A percentile compares a stretch with the other conserved stretches of the same genome.
These are phyloP conservation scores for Fusarium sp. DNA, from an alignment of 2,329 filamentous ascomycete genomes.

Conservation along the genomic window DNA sequence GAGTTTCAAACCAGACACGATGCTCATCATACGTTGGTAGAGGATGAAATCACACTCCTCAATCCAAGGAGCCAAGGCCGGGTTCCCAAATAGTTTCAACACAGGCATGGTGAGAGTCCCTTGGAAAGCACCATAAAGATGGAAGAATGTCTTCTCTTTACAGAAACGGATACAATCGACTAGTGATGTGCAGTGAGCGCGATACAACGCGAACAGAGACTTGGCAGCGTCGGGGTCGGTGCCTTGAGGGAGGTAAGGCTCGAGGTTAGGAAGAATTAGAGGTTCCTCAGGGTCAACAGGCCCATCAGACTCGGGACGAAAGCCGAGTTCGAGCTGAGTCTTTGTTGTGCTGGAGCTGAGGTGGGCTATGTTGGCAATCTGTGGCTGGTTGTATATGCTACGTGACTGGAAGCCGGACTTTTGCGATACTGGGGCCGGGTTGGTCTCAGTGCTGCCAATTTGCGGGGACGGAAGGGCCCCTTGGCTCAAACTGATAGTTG, in stretches of 20 bases:
- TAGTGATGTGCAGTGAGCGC: conserved; percentile 93
- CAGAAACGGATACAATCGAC: conserved; percentile 96
- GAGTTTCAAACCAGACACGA: conserved; percentile 86
- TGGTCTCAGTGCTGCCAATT: conserved; percentile 37
- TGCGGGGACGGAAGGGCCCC: conserved; percentile 45
- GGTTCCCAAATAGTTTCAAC: conserved; percentile 87
- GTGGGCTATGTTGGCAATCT: conserved; percentile 65
- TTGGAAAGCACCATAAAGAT: conserved; percentile 93
- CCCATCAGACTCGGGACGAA: conserved; percentile 66
- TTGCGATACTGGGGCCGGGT: conserved; percentile 7
- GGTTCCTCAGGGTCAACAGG: conserved; percentile 68
- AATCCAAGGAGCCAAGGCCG: conserved; percentile 88
- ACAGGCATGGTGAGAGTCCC: conserved; percentile 97
- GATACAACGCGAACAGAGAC: conserved; percentile 86
- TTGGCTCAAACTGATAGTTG: conserved; percentile 43
- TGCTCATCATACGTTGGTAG: conserved; percentile 96
- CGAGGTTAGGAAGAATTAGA: conserved; percentile 85
- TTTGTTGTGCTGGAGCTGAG: conserved; percentile 67
- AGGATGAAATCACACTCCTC: conserved; percentile 94
- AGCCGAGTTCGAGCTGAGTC: conserved; percentile 67
- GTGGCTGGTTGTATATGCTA: conserved; percentile 69
- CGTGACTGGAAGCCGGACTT: conserved; percentile 42
- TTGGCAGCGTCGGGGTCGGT: conserved; percentile 89
- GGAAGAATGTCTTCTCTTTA: conserved; percentile 96
- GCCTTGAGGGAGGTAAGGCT: conserved; percentile 78